A percentile compares a stretch with the other conserved stretches of the same genome.
Conservation (phyloP, 2,329 filamentous ascomycete genomes). For the Thielaviopsis musarum region DNA sequence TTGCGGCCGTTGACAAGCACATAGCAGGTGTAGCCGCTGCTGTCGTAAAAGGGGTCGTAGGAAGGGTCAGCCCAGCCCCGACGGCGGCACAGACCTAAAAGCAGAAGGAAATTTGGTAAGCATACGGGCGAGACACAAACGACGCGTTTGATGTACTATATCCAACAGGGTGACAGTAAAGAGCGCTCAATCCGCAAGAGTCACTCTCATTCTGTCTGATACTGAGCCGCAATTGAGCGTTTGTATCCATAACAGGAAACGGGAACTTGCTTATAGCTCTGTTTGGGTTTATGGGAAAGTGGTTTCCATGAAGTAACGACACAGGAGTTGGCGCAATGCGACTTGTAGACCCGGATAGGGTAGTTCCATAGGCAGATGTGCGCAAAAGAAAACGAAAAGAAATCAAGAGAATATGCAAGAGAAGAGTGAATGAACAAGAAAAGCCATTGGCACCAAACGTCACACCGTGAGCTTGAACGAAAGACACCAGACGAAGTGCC, state of each 20-base stretch:
- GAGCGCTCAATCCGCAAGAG: not conserved
- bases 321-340: too few species aligned
- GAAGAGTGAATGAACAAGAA: not conserved
- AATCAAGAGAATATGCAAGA: not conserved
- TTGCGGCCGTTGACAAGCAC: conserved; percentile 92
- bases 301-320: too few species aligned
- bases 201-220: not conserved
- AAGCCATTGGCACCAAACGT: too few species aligned
- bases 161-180: not conserved
- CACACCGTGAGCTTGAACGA: too few species aligned
- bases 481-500: too few species aligned
- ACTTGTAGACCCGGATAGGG: too few species aligned
- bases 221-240: not conserved
- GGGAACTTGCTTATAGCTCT: not conserved
- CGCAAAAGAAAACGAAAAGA: not conserved
- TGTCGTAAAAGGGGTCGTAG: conserved; percentile 66
- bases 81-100: conserved; percentile 78
- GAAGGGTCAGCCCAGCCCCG: conserved; percentile 84
- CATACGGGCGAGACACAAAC: not conserved
- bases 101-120: not conserved
- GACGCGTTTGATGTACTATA: not conserved
- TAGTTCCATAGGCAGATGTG: not conserved
- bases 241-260: not conserved
- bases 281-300: not conserved
- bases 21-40: conserved; percentile 68